A percentile compares a stretch with the other conserved stretches of the same genome.
These are phyloP conservation scores for Blepharisma undulans DNA, from an alignment of 169 alveolate species.

Conservation along the genomic window DNA sequence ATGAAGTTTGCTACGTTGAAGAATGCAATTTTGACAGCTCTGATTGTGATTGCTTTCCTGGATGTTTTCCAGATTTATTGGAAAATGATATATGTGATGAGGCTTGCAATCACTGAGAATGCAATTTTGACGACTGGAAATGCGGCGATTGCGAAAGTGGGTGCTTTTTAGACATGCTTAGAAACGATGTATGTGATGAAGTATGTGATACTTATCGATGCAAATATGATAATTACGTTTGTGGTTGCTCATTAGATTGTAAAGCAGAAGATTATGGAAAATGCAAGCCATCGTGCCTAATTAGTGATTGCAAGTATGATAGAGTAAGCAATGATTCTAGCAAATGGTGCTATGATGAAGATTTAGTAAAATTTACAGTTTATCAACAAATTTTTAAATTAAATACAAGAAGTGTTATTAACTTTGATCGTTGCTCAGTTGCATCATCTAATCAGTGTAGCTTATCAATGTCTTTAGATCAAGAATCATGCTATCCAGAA, in stretches of 20 bases:
- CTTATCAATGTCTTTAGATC: too few species aligned
- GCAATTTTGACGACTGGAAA: neutral
- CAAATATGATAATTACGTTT: neutral
- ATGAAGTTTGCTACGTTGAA: neutral
- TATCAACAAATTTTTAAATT: neutral
- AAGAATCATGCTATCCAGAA: too few species aligned
- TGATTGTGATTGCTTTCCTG: neutral
- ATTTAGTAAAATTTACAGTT: neutral
- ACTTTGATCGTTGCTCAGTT: too few species aligned
- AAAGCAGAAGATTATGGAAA: neutral
- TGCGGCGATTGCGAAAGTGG: neutral
- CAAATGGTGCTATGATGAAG: neutral
- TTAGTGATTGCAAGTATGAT: neutral
- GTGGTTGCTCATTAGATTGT: neutral
- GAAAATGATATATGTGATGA: neutral
- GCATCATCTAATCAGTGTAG: too few species aligned
- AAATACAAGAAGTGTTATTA: too few species aligned
- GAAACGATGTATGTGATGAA: neutral
- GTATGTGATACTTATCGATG: neutral
- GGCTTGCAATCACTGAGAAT: neutral
- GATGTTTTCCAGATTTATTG: neutral
- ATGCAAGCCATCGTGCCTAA: neutral
- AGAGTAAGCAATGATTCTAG: neutral
- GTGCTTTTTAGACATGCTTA: neutral
- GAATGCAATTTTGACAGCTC: neutral